Conservation (phyloP, 257 asterid species). For the Handroanthus guayacan region DNA sequence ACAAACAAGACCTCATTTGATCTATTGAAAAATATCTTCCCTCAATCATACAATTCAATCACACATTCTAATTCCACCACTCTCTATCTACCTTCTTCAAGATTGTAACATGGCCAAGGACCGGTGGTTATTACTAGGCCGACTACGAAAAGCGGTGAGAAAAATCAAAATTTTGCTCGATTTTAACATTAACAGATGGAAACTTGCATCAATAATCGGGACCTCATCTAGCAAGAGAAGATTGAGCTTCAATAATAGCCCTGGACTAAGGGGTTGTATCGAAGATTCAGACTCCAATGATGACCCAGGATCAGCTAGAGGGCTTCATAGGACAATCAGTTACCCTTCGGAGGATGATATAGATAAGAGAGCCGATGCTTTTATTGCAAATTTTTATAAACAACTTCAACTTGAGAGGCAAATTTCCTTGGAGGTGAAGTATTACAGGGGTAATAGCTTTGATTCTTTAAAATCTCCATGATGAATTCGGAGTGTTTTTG, state of each 20-base stretch:
- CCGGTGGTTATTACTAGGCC: conserved; percentile 56
- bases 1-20: conserved; percentile 1
- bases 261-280: conserved; percentile 53
- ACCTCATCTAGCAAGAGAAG: conserved; percentile 52
- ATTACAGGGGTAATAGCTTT: conserved; percentile 65
- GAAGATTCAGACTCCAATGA: conserved; percentile 45
- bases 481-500: conserved; percentile 8
- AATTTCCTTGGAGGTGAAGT: conserved; percentile 73
- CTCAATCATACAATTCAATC: neutral
- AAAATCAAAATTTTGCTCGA: conserved; percentile 69
- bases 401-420: conserved; percentile 81
- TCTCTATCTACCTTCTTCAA: neutral
- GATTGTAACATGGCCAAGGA: conserved; percentile 48
- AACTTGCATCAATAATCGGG: conserved; percentile 62
- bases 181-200: conserved; percentile 62
- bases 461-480: conserved; percentile 60
- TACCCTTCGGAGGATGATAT: conserved; percentile 82
- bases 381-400: conserved; percentile 74
- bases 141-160: conserved; percentile 75
- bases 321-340: conserved; percentile 67
- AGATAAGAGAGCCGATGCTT: conserved; percentile 86
- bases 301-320: conserved; percentile 38
- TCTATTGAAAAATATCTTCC: conserved; percentile 2
- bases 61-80: neutral
- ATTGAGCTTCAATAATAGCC: conserved; percentile 68